Evolutionary conservation across 495 filamentous ascomycete genomes (phyloP), one percentile per base, ranked within the genome.

Genomic region (Daldinia vernicosa): DNA sequence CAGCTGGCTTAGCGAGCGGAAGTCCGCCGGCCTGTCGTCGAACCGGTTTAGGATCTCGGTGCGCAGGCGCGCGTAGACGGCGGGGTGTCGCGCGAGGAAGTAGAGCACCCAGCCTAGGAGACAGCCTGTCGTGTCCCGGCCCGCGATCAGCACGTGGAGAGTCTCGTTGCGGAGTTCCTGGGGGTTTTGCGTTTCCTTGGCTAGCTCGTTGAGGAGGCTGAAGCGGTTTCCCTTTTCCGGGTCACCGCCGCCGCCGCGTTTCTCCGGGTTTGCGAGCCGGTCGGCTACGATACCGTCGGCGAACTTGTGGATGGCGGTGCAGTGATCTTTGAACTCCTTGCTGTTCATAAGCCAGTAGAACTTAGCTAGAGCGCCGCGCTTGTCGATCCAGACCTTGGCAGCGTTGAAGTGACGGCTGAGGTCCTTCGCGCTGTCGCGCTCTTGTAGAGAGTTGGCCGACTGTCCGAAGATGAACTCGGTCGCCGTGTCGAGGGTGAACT

Each of bases 381-480:
- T 70, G 62, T 83, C 80, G 47, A 87, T 70, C 61, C 79, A 82
- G 9, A 77, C 69, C 67, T 86, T 85, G 1, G 81, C 81, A 9
- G 74, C 75, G 40, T 87, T 82, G 70, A 89, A 86, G 57, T 81
- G 76, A 17, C 67, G 60, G 52, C 79, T 76, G 62, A 85, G 78
- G 17, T 74, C 71, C 45, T 74, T 71, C 22, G 77, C 39, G 14
- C 65, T 55, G 12, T 60, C 32, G 50, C 24, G 68, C 9, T 73
- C 24, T 14, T 63, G 71, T 39, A 69, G 78, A 4, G 80, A 81
- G 66, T 80, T 70, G 1, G 80, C 78, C 14, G 82, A 82, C 58
- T 88, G 83, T 4, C 92, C 91, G 57, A 93, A 90, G 3, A 95
- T 80, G 74, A 94, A 91, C 66, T 93, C 89, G 0, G 90, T 93